Evolutionary conservation across 805 yeast genomes (phyloP).

Genomic region (Ogataea paradorogensis): DNA sequence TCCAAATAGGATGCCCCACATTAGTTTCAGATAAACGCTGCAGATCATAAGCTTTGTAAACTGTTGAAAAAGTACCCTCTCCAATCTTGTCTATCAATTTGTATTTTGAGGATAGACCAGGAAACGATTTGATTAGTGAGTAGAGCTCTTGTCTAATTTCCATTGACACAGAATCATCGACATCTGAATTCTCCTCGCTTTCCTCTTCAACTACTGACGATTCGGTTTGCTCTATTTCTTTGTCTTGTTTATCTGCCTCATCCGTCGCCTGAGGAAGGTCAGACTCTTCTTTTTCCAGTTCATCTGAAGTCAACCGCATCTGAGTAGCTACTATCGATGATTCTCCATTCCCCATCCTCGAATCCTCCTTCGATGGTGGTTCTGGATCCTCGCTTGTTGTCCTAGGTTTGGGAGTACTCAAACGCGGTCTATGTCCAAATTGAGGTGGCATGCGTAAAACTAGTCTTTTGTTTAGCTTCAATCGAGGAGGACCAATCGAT

Average conservation of each 20-base stretch:
- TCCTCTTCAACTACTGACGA: slow-evolving; percentile 2
- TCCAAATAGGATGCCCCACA: slow-evolving; percentile 28
- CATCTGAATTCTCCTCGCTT: slow-evolving; percentile 7
- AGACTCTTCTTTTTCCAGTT: slow-evolving; percentile 10
- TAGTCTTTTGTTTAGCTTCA: slow-evolving; percentile 16
- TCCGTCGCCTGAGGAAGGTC: not conserved
- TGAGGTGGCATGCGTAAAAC: slow-evolving; percentile 21
- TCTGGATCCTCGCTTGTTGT: slow-evolving; percentile 4
- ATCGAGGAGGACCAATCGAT: slow-evolving; percentile 8
- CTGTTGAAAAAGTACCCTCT: slow-evolving; percentile 81
- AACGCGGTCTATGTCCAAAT: slow-evolving; percentile 11
- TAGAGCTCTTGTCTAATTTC: slow-evolving; percentile 36
- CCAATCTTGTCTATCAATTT: slow-evolving; percentile 54
- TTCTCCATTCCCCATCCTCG: not conserved
- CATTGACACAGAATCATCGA: slow-evolving; percentile 14
- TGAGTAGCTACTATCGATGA: not conserved
- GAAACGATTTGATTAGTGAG: slow-evolving; percentile 28
- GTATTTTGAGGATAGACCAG: slow-evolving; percentile 34
- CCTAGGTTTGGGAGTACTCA: not conserved
- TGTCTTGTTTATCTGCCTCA: not conserved
- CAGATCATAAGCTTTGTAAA: slow-evolving; percentile 55
- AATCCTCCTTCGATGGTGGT: not conserved
- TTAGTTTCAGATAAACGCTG: slow-evolving; percentile 20
- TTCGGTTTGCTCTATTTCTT: slow-evolving; percentile 2
- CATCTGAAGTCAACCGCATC: slow-evolving; percentile 10